These are phyloP conservation scores for Trichoderma afroharzianum DNA, from an alignment of 2,329 filamentous ascomycete genomes.

Conservation along the genomic window DNA sequence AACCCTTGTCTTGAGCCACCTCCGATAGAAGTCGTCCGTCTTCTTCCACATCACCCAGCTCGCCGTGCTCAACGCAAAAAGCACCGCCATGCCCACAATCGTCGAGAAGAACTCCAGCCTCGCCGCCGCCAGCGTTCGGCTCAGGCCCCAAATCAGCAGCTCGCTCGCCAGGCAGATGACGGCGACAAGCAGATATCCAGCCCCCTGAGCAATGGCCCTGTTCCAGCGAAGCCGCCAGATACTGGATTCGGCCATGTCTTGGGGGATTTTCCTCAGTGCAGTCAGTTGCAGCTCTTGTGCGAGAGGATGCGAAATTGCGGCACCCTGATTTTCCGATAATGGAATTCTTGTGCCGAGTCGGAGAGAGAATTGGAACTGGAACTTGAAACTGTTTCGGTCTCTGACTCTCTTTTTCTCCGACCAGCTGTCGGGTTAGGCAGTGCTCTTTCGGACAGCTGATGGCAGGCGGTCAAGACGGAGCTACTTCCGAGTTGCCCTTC, in stretches of 20 bases:
- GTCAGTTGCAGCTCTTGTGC: background rate
- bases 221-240: conserved; percentile 21
- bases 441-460: conserved; percentile 28
- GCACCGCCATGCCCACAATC: conserved; percentile 45
- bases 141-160: conserved; percentile 44
- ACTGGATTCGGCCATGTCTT: conserved; percentile 9
- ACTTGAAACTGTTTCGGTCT: background rate
- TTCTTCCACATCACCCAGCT: conserved; percentile 20
- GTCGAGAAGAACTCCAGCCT: conserved; percentile 44
- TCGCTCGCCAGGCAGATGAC: conserved; percentile 41
- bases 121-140: conserved; percentile 31
- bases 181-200: conserved; percentile 31
- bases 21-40: conserved; percentile 29
- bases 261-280: background rate
- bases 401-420: background rate
- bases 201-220: conserved; percentile 2
- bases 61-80: conserved; percentile 35
- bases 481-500: conserved; percentile 24
- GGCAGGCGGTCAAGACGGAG: conserved; percentile 21
- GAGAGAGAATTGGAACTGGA: background rate
- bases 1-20: conserved; percentile 35
- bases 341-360: background rate
- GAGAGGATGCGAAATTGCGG: background rate
- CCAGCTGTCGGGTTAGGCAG: conserved; percentile 1
- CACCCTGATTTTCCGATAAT: background rate